Evolutionary conservation across 2,329 filamentous ascomycete genomes (phyloP), one percentile per base, ranked within the genome.

Genomic region (Colletotrichum trifolii): DNA sequence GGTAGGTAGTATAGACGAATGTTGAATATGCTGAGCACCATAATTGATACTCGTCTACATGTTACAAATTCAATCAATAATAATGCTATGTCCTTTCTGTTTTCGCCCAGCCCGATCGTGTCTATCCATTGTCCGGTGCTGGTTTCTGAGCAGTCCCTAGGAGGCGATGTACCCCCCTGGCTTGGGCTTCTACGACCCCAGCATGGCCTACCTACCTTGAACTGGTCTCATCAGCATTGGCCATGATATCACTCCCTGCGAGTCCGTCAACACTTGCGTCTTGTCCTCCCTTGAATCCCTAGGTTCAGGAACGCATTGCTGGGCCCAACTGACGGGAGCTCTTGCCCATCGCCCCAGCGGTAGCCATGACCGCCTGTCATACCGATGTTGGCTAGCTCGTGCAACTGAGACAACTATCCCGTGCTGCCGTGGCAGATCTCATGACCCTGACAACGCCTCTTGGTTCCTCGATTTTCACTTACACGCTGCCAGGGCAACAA

Each of bases 361-460:
- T 39, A 48, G 42, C 54, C 54, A 48, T 56, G 54, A 25, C 43
- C 43, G 34, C 36, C 25, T 55, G 40, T 42, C 53, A 55, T 55
- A 13, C 53, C 53, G 33, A 42, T 39, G 42, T 56, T 56, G 54
- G 54, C 54, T 56, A 56, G 54, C 43, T 38, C 54, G 42, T 35
- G 47, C 9, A 46, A 13, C 43, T 56, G 43, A 56, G 54, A 56
- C 54, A 56, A 36, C 6, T 12, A 34, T 42, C 54, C 43, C 54
- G 43, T 56, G 54, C 43, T 56, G 2, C n/a, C 42, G 15, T 45
- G 42, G 9, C 42, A 45, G 25, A 25, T 25, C 25, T 25, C 25
- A 25, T 25, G 25, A 25, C 25, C 25, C 25, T 25, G 4, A 5
- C 3, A 25, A 25, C 13, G 42, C 40, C 38, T 49, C 25, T 40